A percentile compares a stretch with the other conserved stretches of the same genome.
Conservation (phyloP, 2,329 filamentous ascomycete species). For the Aspergillus sp. region DNA sequence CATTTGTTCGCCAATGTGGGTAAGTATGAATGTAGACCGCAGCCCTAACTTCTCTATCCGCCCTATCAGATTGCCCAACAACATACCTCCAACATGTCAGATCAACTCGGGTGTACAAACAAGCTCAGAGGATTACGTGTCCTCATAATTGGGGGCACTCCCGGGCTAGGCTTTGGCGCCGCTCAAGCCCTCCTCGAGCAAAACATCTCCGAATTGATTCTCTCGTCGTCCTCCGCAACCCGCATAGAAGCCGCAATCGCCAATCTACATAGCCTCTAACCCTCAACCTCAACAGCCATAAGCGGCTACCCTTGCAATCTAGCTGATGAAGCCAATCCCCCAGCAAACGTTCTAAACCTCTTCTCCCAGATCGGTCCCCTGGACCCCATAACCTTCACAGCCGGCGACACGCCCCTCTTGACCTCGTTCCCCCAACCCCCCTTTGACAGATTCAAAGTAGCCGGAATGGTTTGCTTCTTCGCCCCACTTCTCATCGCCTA, state of each 20-base stretch:
- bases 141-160: conserved; percentile 58
- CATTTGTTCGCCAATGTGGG: background rate
- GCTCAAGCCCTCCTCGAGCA: conserved; percentile 57
- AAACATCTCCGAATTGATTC: conserved; percentile 50
- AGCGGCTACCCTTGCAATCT: conserved; percentile 52
- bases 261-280: conserved; percentile 49
- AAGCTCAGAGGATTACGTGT: conserved; percentile 53
- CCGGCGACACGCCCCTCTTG: conserved; percentile 44
- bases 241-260: conserved; percentile 47
- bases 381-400: conserved; percentile 58
- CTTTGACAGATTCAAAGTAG: background rate
- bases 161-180: conserved; percentile 57
- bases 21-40: background rate
- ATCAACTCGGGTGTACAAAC: conserved; percentile 31
- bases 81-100: background rate
- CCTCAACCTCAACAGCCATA: conserved; percentile 39
- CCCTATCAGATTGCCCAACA: background rate
- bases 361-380: conserved; percentile 37
- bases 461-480: conserved; percentile 32
- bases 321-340: conserved; percentile 46
- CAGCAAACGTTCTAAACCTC: conserved; percentile 48
- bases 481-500: conserved; percentile 47
- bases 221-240: conserved; percentile 51
- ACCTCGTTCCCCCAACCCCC: background rate
- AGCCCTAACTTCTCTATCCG: background rate